Base-by-base conservation (phyloP, 2,329 filamentous ascomycete genomes). In the Lecanosticta acicola region DNA sequence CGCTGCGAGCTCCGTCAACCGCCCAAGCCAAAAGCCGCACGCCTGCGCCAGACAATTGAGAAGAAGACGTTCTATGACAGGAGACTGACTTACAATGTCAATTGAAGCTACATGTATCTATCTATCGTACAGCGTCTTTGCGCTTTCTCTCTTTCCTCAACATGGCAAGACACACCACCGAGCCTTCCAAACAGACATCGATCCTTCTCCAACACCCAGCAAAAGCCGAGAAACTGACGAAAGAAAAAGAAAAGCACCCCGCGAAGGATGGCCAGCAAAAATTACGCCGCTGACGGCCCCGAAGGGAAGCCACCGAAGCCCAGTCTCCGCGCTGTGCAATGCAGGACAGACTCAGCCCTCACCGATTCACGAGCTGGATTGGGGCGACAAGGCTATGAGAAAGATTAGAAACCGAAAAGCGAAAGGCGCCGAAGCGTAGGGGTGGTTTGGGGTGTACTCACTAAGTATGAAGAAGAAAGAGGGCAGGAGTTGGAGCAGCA, bases 251-350 rank as follows among this genome's bases (percentile, higher is more conserved):
- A 37, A 35, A 32, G 17, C 32, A n/a, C 41, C 19, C 9, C 19
- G 21, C 18, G 13, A 13, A 20, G 40, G 34, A n/a, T 14, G 5
- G 14, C 41, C 41, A 48, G 17, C 46, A 48, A 48, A 48, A 48
- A 48, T 48, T 44, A 19, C 38, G 34, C 39, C 39, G 14, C 18
- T 42, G 16, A 17, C n/a, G 32, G n/a, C 45, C 32, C 39, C 45
- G 39, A 43, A 38, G 35, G 32, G 39, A 20, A 41, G 13, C 10
- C 16, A 47, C 20, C 14, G 9, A 2, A 21, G 2, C 17, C 20
- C 20, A n/a, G 14, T 16, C 20, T n/a, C 45, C 39, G 20, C 45
- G 39, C 10, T 42, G 39, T 47, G 45, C 45, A 41, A 47, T 47
- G 39, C 32, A 47, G 45, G 24, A n/a, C 14, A 19, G 16, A 9